Base-by-base conservation (phyloP, 345 rosid species). In the Kernera saxatilis region DNA sequence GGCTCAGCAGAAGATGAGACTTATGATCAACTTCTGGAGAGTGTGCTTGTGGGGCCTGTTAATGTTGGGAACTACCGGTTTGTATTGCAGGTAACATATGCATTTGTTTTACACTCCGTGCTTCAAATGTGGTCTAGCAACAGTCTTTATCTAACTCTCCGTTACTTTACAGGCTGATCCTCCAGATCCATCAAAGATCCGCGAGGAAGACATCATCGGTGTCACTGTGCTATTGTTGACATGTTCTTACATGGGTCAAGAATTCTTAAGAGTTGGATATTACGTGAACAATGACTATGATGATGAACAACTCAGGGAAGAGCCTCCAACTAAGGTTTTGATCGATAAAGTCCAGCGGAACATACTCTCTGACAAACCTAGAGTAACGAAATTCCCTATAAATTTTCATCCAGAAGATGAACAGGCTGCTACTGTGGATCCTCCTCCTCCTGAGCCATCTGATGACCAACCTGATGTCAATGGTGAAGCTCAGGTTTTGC, bases 1-100 rank as follows among this genome's bases (percentile, higher is more conserved):
- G 98, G 98, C 6, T 93, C 98, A 53, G 98, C 98, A 8, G 98
- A 90, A 79, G 98, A 93, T 12, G 98, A 93, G 67, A 88, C 93
- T 0, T 93, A 80, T 54, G 98, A 93, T 79, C 98, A 90, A 70
- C 72, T 81, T 23, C 57, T 93, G 18, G 97, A 93, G 70, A 90
- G 97, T 75, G 96, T 93, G 49, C 90, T 93, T 30, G 98, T 93
- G 26, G 96, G 97, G n/a, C 96, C 97, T 50, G 92, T 93, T 71
- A 88, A 90, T 50, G 87, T 88, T 71, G 97, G 97, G 36, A 93
- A 90, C 78, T 90, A 93, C 70, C 92, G 97, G 23, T 90, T 93
- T 71, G 86, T 88, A 32, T 73, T 93, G 4, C 97, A 93, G 91
- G 97, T 76, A 83, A 62, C 32, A 10, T 40, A n/a, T 18, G 23